A percentile compares a stretch with the other conserved stretches of the same genome.
phyloP scores from a whole-genome alignment of 129 eudicot species.

The Rutidosis leptorrhynchoides region DNA sequence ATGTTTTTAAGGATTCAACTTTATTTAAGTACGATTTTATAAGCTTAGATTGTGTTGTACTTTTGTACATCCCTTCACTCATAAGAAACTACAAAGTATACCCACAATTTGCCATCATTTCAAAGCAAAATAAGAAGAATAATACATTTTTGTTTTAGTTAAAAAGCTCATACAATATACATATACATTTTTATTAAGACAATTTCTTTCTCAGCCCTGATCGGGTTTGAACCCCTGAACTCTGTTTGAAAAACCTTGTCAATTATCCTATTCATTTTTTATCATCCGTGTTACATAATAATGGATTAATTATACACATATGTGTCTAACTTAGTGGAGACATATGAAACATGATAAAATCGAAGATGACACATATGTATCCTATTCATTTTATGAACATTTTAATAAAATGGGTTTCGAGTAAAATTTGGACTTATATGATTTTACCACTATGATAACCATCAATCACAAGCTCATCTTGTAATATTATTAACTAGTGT shows the following conservation, averaged over 20 bases:
- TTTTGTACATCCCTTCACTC: conserved; percentile 19
- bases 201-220: neutral
- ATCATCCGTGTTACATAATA: no score
- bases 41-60: conserved; percentile 25
- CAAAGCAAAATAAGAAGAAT: neutral
- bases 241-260: neutral
- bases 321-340: neutral
- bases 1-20: conserved; percentile 15
- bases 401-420: no score
- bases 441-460: no score
- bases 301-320: no score
- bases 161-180: neutral
- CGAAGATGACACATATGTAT: no score
- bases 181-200: neutral
- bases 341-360: no score
- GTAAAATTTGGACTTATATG: no score
- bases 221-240: neutral
- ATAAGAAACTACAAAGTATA: conserved; percentile 25
- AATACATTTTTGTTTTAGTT: neutral
- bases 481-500: no score
- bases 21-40: conserved; percentile 17
- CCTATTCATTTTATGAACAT: no score
- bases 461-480: no score
- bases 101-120: conserved; percentile 21
- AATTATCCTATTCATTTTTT: neutral